A percentile compares a stretch with the other conserved stretches of the same genome.
These are phyloP conservation scores for Euphorbia corollata DNA, from an alignment of 441 rosid genomes.

Conservation along the genomic window DNA sequence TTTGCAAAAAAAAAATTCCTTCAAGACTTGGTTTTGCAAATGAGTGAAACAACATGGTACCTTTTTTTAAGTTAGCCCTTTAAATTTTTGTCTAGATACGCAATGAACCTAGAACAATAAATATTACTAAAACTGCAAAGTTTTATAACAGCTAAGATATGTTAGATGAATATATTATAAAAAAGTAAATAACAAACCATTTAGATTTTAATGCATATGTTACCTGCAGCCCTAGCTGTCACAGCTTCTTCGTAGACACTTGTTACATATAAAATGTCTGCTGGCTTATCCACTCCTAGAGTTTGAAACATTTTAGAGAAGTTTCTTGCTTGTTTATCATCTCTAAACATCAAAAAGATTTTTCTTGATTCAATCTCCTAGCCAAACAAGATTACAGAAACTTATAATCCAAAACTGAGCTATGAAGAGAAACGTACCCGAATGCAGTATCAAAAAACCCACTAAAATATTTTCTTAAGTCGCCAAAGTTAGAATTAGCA, in stretches of 20 bases:
- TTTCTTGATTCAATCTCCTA: no score
- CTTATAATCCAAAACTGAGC: no score
- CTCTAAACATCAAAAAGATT: constrained; percentile 35
- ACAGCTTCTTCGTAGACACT: constrained; percentile 73
- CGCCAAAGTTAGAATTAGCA: no score
- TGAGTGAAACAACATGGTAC: no score
- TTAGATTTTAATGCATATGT: background rate
- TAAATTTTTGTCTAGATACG: no score
- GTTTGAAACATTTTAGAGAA: constrained; percentile 59
- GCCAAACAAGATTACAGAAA: constrained; percentile 6
- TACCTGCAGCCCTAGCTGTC: constrained; percentile 78
- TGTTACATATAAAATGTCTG: constrained; percentile 62
- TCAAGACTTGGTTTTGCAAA: no score
- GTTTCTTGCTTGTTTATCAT: constrained; percentile 51
- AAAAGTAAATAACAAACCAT: background rate
- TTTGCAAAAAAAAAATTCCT: no score
- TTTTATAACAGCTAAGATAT: background rate
- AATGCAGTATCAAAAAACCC: constrained; percentile 69
- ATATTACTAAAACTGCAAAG: no score
- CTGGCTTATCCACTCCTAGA: constrained; percentile 65
- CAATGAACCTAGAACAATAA: no score
- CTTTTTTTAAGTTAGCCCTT: no score
- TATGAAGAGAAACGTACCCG: constrained; percentile 38
- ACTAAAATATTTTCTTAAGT: constrained; percentile 3
- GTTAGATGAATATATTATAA: background rate